Percentiles rank a stretch among this genome's conserved stretches.
These are phyloP conservation scores for Neurospora sp. DNA, from an alignment of 495 filamentous ascomycete genomes.

Conservation along the genomic window DNA sequence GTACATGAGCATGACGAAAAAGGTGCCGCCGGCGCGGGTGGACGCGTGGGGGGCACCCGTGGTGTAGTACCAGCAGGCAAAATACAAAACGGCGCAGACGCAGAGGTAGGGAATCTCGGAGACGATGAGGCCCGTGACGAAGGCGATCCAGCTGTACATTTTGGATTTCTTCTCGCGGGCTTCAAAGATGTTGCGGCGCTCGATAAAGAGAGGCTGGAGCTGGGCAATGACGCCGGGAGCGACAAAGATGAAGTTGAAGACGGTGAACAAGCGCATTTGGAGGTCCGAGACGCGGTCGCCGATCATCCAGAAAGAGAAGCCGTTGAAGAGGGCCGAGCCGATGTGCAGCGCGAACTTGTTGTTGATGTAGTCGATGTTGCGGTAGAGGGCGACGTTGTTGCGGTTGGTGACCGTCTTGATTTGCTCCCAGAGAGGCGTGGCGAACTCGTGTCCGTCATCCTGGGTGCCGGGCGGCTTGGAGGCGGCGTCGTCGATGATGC, in stretches of 20 bases:
- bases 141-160: conserved; percentile 62
- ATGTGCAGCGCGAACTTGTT: conserved; percentile 40
- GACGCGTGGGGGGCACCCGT: conserved; percentile 37
- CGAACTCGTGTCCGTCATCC: conserved; percentile 25
- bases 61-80: conserved; percentile 50
- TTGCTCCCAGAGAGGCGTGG: conserved; percentile 27
- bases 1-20: conserved; percentile 39
- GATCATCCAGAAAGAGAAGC: conserved; percentile 67
- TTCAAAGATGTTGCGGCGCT: conserved; percentile 59
- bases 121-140: conserved; percentile 40
- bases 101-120: conserved; percentile 51
- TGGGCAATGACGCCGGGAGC: conserved; percentile 39
- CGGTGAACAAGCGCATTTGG: conserved; percentile 62
- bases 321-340: conserved; percentile 50
- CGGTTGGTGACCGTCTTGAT: conserved; percentile 37
- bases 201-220: conserved; percentile 62
- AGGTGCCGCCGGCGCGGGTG: conserved; percentile 30
- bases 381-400: conserved; percentile 65
- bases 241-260: conserved; percentile 56
- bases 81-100: conserved; percentile 48
- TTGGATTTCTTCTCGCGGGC: conserved; percentile 63
- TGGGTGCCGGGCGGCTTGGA: conserved; percentile 10
- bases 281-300: conserved; percentile 54
- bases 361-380: conserved; percentile 61
- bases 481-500: conserved; percentile 39